A percentile compares a stretch with the other conserved stretches of the same genome.
Evolutionary conservation across 164 flowering plant genomes (phyloP).

Genomic region (Cinnamomum micranthum): DNA sequence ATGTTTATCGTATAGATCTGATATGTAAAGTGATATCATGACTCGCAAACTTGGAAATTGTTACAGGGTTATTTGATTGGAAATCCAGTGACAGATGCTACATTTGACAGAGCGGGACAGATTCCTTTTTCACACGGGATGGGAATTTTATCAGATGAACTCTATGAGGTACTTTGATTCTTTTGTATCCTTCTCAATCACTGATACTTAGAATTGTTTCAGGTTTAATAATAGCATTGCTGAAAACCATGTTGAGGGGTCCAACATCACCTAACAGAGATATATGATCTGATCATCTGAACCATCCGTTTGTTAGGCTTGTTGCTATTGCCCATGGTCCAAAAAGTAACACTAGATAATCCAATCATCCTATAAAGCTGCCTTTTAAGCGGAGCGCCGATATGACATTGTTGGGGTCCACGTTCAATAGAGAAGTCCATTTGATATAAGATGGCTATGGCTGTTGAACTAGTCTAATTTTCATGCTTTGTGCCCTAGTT

Average conservation of each 20-base stretch:
- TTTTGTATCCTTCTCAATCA: neutral
- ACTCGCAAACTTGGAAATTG: neutral
- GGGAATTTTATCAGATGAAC: neutral
- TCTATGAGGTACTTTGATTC: neutral
- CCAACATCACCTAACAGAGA: neutral
- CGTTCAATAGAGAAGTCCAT: too few species aligned
- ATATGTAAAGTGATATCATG: neutral
- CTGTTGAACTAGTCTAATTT: too few species aligned
- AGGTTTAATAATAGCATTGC: neutral
- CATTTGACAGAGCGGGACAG: neutral
- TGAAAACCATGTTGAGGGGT: neutral
- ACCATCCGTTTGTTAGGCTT: neutral
- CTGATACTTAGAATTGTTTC: neutral
- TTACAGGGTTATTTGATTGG: conserved; percentile 4
- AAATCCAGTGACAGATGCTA: neutral
- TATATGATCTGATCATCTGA: too few species aligned
- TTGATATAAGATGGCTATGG: too few species aligned
- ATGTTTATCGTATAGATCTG: neutral
- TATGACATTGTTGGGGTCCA: too few species aligned
- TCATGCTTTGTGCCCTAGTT: too few species aligned
- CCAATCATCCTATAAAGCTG: too few species aligned
- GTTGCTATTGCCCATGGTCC: neutral
- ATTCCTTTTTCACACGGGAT: neutral
- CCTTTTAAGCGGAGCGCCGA: too few species aligned
- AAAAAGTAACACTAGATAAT: neutral